Conservation (phyloP, 495 filamentous ascomycete genomes). For the Penicillium flavigenum region DNA sequence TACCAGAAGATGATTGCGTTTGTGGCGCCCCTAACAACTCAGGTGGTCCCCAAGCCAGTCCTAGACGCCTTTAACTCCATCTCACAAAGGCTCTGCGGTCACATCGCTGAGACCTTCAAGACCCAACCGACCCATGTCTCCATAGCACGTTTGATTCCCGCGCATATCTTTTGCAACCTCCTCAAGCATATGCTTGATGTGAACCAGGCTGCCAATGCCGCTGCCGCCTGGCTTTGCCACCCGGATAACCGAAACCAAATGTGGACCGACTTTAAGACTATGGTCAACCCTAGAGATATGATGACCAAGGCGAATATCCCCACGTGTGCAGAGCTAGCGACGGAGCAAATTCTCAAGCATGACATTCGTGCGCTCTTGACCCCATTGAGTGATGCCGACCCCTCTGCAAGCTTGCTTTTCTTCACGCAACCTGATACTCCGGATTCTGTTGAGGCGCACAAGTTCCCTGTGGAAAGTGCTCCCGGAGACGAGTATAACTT, state of each 20-base stretch:
- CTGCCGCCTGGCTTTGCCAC: slow-evolving; percentile 50
- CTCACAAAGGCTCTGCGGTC: slow-evolving; percentile 70
- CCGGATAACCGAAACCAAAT: slow-evolving; percentile 63
- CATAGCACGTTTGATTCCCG: slow-evolving; percentile 80
- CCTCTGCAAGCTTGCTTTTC: slow-evolving; percentile 33
- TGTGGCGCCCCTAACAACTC: slow-evolving; percentile 76
- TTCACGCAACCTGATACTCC: slow-evolving; percentile 45
- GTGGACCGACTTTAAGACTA: slow-evolving; percentile 85
- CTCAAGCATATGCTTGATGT: slow-evolving; percentile 83
- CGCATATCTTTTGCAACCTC: slow-evolving; percentile 81
- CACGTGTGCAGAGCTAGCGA: slow-evolving; percentile 43
- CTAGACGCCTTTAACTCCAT: slow-evolving; percentile 82
- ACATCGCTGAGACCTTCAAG: slow-evolving; percentile 77
- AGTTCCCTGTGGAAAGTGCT: slow-evolving; percentile 37
- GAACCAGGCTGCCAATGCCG: slow-evolving; percentile 74
- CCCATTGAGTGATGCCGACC: slow-evolving; percentile 38
- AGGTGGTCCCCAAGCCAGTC: slow-evolving; percentile 82
- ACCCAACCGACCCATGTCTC: slow-evolving; percentile 79
- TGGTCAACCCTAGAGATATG: slow-evolving; percentile 67
- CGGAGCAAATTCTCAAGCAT: slow-evolving; percentile 65
- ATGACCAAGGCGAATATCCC: slow-evolving; percentile 45
- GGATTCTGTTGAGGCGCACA: slow-evolving; percentile 37
- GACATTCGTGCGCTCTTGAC: slow-evolving; percentile 72
- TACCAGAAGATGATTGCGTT: slow-evolving; percentile 96
- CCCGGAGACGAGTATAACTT: slow-evolving; percentile 58